Base-by-base conservation (phyloP, 805 yeast genomes). In the Starmerella geochares region DNA sequence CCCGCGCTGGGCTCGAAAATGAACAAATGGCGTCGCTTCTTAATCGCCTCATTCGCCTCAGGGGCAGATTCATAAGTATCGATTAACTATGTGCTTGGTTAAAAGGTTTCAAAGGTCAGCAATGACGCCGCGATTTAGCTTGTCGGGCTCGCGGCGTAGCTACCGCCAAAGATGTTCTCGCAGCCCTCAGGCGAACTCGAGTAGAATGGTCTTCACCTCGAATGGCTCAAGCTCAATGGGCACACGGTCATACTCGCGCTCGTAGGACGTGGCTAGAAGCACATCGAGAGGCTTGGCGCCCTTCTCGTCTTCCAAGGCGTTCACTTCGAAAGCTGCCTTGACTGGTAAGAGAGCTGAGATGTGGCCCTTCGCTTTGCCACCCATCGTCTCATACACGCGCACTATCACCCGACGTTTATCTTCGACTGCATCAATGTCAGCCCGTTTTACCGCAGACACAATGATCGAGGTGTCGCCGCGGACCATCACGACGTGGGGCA, bases 331-430 rank as follows among this genome's bases (percentile, higher is more conserved):
- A 5, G 81, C 79, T 60, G 75, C 73, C 61, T 63, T 69, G 6
- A 81, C 79, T 0, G 76, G 70, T 31, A 74, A 65, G 17, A 67
- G 65, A 29, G 82, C 69, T 17, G 62, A 37, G 29, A 87, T 62
- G 4, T 57, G 62, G 1, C 83, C 88, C 3, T 59, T 62, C 1
- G 83, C 71, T 47, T 70, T 70, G 41, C 96, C 97, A 6, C 98
- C 98, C 40, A 90, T 71, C 0, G 94, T 69, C 62, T 90, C 98
- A 66, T 87, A 90, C 1, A 86, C 74, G 58, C 97, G 77, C 27
- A 84, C 69, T 23, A 88, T 71, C 24, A 86, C 68, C 9, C 80
- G 74, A 57, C 72, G 73, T 8, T 74, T 75, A 29, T 63, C 60
- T 41, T 71, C 58, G 38, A 77, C 73, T 41, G 63, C 70, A 63